A percentile compares a stretch with the other conserved stretches of the same genome.
Evolutionary conservation across 495 filamentous ascomycete species (phyloP).

Genomic region (Neurospora hispaniola): DNA sequence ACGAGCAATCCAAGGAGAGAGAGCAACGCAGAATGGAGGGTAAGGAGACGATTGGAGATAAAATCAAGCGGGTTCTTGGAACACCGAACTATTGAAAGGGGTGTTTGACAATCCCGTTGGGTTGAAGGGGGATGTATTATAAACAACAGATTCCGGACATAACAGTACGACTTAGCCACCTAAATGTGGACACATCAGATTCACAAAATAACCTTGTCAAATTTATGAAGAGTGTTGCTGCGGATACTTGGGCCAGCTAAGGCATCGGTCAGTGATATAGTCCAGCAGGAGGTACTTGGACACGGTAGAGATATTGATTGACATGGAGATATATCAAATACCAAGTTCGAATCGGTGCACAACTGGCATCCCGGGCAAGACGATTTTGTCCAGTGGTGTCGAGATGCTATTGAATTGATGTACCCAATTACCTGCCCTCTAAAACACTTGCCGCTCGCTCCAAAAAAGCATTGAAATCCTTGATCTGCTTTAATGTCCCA

Average conservation of each 20-base stretch:
- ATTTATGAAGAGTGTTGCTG: background rate
- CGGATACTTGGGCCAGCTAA: background rate
- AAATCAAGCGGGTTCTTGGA: constrained; percentile 18
- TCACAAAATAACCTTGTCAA: background rate
- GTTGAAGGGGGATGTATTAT: background rate
- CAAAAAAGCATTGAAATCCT: constrained; percentile 46
- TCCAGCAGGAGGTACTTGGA: background rate
- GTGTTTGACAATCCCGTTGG: constrained; percentile 1
- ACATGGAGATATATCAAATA: background rate
- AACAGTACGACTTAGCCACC: background rate
- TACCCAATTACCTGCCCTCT: constrained; percentile 25
- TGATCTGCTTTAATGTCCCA: constrained; percentile 40
- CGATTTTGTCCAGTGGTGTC: background rate
- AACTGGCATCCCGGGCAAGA: no score
- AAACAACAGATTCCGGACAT: background rate
- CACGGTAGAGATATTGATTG: background rate
- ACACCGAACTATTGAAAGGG: background rate
- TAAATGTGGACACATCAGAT: background rate
- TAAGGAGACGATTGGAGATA: constrained; percentile 41
- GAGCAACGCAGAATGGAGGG: constrained; percentile 49
- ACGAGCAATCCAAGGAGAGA: constrained; percentile 47
- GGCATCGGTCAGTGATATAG: background rate
- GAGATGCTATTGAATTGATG: background rate
- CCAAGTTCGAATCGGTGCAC: background rate
- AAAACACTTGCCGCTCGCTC: constrained; percentile 40